Percentiles rank a stretch among this genome's conserved stretches.
phyloP scores from a whole-genome alignment of 768 basidiomycete species.

The Porpolomopsis calyptriformis region DNA sequence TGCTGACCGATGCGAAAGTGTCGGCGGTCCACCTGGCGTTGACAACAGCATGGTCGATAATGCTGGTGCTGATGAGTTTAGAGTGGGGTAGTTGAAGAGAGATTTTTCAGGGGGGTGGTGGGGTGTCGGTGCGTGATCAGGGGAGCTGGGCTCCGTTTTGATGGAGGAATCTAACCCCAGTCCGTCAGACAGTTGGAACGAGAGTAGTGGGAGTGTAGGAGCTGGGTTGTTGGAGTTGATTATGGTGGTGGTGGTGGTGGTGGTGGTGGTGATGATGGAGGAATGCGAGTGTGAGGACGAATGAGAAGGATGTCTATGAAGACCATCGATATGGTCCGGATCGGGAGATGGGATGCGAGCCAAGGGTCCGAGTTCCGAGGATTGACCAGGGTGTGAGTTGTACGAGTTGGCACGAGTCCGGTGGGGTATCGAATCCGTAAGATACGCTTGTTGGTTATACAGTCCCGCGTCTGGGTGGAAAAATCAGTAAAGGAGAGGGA shows the following conservation, averaged over 20 bases:
- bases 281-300: conserved; percentile 29
- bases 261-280: conserved; percentile 22
- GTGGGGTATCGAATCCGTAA: conserved; percentile 31
- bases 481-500: not conserved
- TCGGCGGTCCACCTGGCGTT: conserved; percentile 26
- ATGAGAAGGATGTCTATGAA: conserved; percentile 57
- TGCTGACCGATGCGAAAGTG: conserved; percentile 61
- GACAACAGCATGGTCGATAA: conserved; percentile 47
- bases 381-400: conserved; percentile 34
- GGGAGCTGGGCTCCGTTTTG: conserved; percentile 16
- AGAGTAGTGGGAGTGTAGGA: conserved; percentile 41
- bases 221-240: too few species aligned
- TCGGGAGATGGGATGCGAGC: conserved; percentile 77
- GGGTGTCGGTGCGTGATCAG: conserved; percentile 16
- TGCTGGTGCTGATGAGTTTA: conserved; percentile 85
- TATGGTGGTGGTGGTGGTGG: too few species aligned
- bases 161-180: conserved; percentile 25
- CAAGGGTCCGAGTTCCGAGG: conserved; percentile 57
- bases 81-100: conserved; percentile 69
- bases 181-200: conserved; percentile 36
- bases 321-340: conserved; percentile 79
- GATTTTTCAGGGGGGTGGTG: conserved; percentile 36
- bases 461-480: conserved; percentile 55
- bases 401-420: conserved; percentile 38
- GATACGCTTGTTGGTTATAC: conserved; percentile 55